Base-by-base conservation (phyloP, 2,329 filamentous ascomycete species). In the Juglanconis juglandina region DNA sequence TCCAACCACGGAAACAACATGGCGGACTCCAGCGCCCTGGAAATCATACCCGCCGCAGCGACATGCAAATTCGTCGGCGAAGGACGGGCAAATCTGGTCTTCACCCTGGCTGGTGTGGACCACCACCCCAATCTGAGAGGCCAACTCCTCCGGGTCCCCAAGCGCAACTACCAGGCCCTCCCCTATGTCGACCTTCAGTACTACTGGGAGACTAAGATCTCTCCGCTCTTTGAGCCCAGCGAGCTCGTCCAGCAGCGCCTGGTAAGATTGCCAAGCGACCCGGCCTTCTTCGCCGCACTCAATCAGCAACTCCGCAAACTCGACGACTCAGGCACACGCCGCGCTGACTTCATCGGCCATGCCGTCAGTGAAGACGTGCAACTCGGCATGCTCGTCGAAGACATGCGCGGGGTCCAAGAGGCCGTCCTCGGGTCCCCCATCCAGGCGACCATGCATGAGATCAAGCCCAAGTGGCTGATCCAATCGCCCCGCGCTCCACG, bases 401-500 rank as follows among this genome's bases (percentile, higher is more conserved):
- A 93, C 68, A 93, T 94, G 89, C 82, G 81, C 2, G 32, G 44
- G 4, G 14, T 11, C 44, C 17, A 24, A 46, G 8, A 46, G 5
- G 5, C 14, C n/a, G 17, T 17, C 17, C 17, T 17, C 17, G 17
- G 17, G 13, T 3, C 33, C 24, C 14, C 13, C 17, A 37, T 33
- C 41, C 44, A 7, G 35, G n/a, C 51, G 32, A 56, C 17, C 37
- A 55, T 89, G 37, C 76, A 90, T 59, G 89, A 94, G 71, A 89
- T 94, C 75, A 95, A 95, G 71, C 90, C 91, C 13, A 95, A 95
- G 74, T 95, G 91, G 91, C 82, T 95, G 33, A 76, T 81, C 8
- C 90, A 92, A 71, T 93, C 90, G 2, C 89, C 87, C 4, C 86
- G 84, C 42, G 90, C 90, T 0, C 91, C 90, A 1, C 33, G 70